A percentile compares a stretch with the other conserved stretches of the same genome.
Evolutionary conservation across 163 green algal genomes (phyloP).

Genomic region (Chloromonas sp.): DNA sequence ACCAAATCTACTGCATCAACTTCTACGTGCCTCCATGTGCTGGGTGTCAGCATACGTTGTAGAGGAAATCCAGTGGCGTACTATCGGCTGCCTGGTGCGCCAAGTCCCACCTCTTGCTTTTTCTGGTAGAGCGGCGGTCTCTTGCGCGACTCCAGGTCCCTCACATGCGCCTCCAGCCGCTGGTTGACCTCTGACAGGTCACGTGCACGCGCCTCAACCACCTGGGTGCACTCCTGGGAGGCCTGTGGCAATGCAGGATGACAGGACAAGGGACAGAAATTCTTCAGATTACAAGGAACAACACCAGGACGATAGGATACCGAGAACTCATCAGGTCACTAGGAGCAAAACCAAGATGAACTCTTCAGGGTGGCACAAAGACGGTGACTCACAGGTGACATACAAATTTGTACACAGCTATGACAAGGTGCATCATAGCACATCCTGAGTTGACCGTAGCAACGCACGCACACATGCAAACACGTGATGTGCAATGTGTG

Average conservation of each 20-base stretch:
- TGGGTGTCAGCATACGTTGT: no score
- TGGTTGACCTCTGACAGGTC: slow-evolving; percentile 59
- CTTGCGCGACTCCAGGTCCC: slow-evolving; percentile 82
- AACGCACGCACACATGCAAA: no score
- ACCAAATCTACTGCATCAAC: no score
- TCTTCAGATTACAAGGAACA: neutral
- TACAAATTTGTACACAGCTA: no score
- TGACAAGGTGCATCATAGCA: no score
- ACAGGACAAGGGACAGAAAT: neutral
- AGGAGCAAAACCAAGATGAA: neutral
- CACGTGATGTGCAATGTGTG: no score
- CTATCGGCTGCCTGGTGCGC: neutral
- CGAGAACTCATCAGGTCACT: neutral
- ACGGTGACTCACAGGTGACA: no score
- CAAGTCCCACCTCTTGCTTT: slow-evolving; percentile 19
- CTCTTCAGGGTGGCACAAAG: no score
- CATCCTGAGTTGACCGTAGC: no score
- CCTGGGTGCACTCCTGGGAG: slow-evolving; percentile 31
- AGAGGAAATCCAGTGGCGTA: no score
- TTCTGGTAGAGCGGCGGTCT: slow-evolving; percentile 61
- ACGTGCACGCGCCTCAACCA: slow-evolving; percentile 36
- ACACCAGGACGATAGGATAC: neutral
- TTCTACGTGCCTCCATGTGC: no score
- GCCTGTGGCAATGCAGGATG: slow-evolving; percentile 18
- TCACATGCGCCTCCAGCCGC: slow-evolving; percentile 68